Base-by-base conservation (phyloP, 768 basidiomycete genomes). In the Coprinopsis strossmayeri region DNA sequence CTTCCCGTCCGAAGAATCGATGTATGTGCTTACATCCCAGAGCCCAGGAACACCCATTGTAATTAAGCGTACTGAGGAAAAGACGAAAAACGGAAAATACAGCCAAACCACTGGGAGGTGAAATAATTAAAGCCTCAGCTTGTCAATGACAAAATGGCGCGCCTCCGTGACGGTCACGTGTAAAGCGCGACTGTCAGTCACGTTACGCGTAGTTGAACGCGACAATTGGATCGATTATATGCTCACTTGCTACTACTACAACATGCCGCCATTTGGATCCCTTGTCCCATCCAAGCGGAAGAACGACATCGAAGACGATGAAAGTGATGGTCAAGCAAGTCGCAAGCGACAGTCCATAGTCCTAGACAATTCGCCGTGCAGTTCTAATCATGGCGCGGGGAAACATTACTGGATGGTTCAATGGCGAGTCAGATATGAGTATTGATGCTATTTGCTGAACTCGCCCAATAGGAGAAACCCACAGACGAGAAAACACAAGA, bases 401-500 rank as follows among this genome's bases (percentile, higher is more conserved):
- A 70, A 72, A 44, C 68, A 67, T 48, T 79, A 79, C 53, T 91
- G 87, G 87, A 83, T 86, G 75, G 79, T 87, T 28, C 85, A 87
- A 65, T 90, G 88, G 87, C 84, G 34, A 62, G 54, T 37, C 25
- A 20, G 39, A 21, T 34, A 39, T 21, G 24, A 12, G 21, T 23
- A 24, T 5, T 17, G 13, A 26, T 13, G 48, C 21, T 1, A 23
- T 45, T 32, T 38, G 32, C 13, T 12, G 24, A 41, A 38, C 18
- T 39, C 12, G 37, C 30, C 30, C 30, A 30, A 13, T 28, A 87
- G 84, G 86, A 68, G 86, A 50, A 74, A 68, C 38, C 82, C 74
- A 37, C 86, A 90, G 62, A 69, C 72, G 32, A 87, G 79, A 68
- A 93, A 93, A 64, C 83, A 92, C 58, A 91, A 91, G 62, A 91